Base-by-base conservation (phyloP, 1,284 basidiomycete genomes). In the Tetrapyrgos nigripes region DNA sequence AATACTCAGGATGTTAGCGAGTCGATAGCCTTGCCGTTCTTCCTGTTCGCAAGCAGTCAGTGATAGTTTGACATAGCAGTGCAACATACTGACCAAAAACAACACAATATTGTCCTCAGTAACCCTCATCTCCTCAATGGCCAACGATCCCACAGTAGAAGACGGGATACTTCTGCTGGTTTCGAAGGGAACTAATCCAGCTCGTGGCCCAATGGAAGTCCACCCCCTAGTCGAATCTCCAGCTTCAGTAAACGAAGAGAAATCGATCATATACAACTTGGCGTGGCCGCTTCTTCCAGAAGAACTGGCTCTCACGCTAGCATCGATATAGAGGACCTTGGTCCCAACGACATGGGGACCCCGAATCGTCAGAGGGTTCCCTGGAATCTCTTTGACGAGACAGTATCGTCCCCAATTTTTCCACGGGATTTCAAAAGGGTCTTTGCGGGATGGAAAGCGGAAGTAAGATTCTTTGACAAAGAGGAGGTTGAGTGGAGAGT, bases 91-190 rank as follows among this genome's bases (percentile, higher is more conserved):
- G 61, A 80, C 81, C 60, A 79, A 64, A 57, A 81, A 71, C 60
- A 83, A 63, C 43, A 82, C 67, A 33, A 83, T 73, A 57, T 83
- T 83, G 63, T 83, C 82, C 64, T 83, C 81, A 3, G 78, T 82
- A 37, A 76, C 75, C 27, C 71, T 69, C 37, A 82, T 64, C 58
- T 72, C 73, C 48, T 81, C 75, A 28, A 82, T 70, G 17, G 67
- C 67, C 47, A 73, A 68, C 21, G 75, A 73, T 55, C 76, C 72
- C 3, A 76, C 74, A 11, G 74, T 76, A 40, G 68, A 68, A 13
- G 71, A 58, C n/a, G 80, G 75, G 23, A 83, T 69, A 13, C 75
- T 74, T 46, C 77, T 78, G 61, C 66, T 68, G 48, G 60, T 68
- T 65, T 82, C 81, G 57, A 62, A 73, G 10, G 79, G 78, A 26